Percentiles rank a stretch among this genome's conserved stretches.
Evolutionary conservation across 352 stramenopile genomes (phyloP).

Genomic region (Pythium coloratum): DNA sequence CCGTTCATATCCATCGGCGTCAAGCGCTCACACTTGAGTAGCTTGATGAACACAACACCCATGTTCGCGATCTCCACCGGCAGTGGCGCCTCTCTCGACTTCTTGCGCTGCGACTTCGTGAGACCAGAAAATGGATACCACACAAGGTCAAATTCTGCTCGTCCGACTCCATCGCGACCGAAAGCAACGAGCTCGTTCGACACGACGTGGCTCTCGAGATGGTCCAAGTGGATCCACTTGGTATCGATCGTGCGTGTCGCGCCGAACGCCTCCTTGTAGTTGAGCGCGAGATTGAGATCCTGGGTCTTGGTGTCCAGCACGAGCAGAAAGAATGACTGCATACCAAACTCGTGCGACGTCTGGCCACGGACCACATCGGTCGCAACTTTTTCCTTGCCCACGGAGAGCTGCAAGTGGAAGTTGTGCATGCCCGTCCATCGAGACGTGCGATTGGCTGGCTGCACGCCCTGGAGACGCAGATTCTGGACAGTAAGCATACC

Average conservation of each 20-base stretch:
- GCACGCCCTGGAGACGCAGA: slow-evolving; percentile 32
- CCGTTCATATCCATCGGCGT: slow-evolving; percentile 44
- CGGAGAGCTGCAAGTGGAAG: slow-evolving; percentile 35
- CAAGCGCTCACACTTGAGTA: slow-evolving; percentile 41
- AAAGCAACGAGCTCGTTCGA: slow-evolving; percentile 40
- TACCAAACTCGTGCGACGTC: slow-evolving; percentile 29
- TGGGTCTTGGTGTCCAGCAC: slow-evolving; percentile 46
- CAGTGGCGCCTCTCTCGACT: slow-evolving; percentile 30
- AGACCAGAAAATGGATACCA: slow-evolving; percentile 44
- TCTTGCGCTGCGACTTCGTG: slow-evolving; percentile 25
- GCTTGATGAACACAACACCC: slow-evolving; percentile 43
- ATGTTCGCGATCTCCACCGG: slow-evolving; percentile 41
- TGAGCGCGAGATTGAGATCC: slow-evolving; percentile 38
- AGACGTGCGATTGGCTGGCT: slow-evolving; percentile 30
- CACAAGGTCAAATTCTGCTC: slow-evolving; percentile 40
- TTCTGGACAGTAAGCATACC: slow-evolving; percentile 43
- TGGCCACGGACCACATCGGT: slow-evolving; percentile 34
- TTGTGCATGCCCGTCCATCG: slow-evolving; percentile 37
- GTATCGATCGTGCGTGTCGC: slow-evolving; percentile 36
- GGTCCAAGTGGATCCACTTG: slow-evolving; percentile 50
- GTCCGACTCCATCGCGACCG: slow-evolving; percentile 34
- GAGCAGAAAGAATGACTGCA: slow-evolving; percentile 33
- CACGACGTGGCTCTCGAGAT: slow-evolving; percentile 31
- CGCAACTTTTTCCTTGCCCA: slow-evolving; percentile 32
- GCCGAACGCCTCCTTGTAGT: slow-evolving; percentile 42